Evolutionary conservation across 352 stramenopile genomes (phyloP).

Genomic region (Globisporangium echinulatum): DNA sequence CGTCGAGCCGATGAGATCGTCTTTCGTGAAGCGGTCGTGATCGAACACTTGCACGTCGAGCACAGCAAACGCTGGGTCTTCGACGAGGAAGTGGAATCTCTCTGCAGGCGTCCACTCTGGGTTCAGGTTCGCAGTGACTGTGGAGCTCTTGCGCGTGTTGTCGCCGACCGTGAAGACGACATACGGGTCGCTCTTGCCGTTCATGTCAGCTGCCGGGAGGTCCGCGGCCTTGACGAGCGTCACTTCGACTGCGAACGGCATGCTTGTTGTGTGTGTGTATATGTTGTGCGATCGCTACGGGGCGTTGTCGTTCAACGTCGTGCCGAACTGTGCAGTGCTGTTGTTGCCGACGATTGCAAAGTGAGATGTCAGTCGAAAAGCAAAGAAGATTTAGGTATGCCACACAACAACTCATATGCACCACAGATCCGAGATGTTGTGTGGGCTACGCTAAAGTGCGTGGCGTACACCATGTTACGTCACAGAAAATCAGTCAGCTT

Average conservation of each 20-base stretch:
- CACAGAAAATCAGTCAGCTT: too few species aligned
- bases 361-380: too few species aligned
- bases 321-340: neutral
- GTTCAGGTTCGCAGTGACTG: constrained; percentile 49
- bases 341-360: neutral
- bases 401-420: too few species aligned
- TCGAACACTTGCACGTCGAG: constrained; percentile 68
- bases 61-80: constrained; percentile 43
- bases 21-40: constrained; percentile 67
- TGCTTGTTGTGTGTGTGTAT: neutral
- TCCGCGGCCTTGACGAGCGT: constrained; percentile 64
- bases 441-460: too few species aligned
- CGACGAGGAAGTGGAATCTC: constrained; percentile 58
- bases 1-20: constrained; percentile 71
- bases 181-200: constrained; percentile 84
- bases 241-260: constrained; percentile 61
- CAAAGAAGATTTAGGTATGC: too few species aligned
- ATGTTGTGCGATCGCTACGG: neutral
- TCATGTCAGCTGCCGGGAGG: constrained; percentile 67
- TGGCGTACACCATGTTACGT: too few species aligned
- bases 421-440: too few species aligned
- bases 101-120: constrained; percentile 62
- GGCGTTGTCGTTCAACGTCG: neutral
- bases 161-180: constrained; percentile 65
- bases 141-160: constrained; percentile 63